A percentile compares a stretch with the other conserved stretches of the same genome.
These are phyloP conservation scores for Saccharomyces hybrid DNA, from an alignment of 1,139 yeast genomes.

Conservation along the genomic window DNA sequence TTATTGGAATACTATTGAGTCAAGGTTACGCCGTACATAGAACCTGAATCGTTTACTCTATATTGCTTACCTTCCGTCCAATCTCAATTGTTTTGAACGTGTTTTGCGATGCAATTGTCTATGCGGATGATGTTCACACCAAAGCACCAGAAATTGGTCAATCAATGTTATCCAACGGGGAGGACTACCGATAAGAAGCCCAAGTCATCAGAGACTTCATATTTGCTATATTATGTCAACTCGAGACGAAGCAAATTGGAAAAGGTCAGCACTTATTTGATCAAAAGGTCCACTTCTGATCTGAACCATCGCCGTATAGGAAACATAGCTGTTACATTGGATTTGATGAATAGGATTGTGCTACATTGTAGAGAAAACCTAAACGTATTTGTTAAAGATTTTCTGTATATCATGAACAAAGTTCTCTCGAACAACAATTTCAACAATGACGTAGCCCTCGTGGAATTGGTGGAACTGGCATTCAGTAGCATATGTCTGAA, in stretches of 20 bases:
- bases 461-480: conserved; percentile 31
- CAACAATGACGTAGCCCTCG: conserved; percentile 26
- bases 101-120: conserved; percentile 6
- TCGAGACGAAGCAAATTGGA: conserved; percentile 82
- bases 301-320: conserved; percentile 58
- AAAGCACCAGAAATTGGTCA: conserved; percentile 81
- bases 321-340: conserved; percentile 74
- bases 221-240: conserved; percentile 83
- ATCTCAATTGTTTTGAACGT: not conserved
- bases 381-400: conserved; percentile 67
- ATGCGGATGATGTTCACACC: conserved; percentile 43
- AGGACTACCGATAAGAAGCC: conserved; percentile 80
- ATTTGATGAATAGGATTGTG: conserved; percentile 60
- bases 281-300: conserved; percentile 55
- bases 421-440: conserved; percentile 24
- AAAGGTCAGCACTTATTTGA: conserved; percentile 68
- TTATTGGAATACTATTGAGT: not conserved
- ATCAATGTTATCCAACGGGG: conserved; percentile 92
- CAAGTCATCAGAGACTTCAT: conserved; percentile 83
- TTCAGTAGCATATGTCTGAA: conserved; percentile 45
- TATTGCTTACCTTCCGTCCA: not conserved
- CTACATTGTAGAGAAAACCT: conserved; percentile 74
- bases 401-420: conserved; percentile 40
- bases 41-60: not conserved
- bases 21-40: not conserved